Conservation (phyloP, 2,329 filamentous ascomycete genomes). For the Cadophora luteo-olivacea region DNA sequence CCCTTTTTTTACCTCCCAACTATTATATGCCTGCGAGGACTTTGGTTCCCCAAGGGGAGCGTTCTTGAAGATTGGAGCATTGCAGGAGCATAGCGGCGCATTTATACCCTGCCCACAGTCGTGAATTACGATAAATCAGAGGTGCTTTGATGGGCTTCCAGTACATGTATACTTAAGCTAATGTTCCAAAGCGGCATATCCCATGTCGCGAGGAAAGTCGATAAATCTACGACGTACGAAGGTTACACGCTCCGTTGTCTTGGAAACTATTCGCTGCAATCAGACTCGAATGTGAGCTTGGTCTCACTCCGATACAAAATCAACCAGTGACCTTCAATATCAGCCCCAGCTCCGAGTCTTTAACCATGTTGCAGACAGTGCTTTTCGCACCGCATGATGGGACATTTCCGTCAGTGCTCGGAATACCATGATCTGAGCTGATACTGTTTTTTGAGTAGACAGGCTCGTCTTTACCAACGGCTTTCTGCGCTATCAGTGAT, state of each 20-base stretch:
- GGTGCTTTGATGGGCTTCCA: not conserved
- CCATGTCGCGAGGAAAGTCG: not conserved
- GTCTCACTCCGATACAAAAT: not conserved
- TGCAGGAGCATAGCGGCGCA: conserved; percentile 5
- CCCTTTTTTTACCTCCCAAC: not conserved
- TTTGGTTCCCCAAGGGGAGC: not conserved
- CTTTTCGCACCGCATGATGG: not conserved
- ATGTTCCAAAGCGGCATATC: not conserved
- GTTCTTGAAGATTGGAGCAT: conserved; percentile 7
- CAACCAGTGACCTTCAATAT: not conserved
- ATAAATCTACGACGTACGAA: not conserved
- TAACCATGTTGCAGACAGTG: not conserved
- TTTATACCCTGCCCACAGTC: conserved; percentile 1
- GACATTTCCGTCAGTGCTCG: not conserved
- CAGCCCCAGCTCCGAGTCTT: not conserved
- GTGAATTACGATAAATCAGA: not conserved
- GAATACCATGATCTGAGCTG: not conserved
- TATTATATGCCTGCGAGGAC: conserved; percentile 14
- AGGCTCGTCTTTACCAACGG: not conserved
- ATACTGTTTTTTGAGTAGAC: no score
- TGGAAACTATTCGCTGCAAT: not conserved
- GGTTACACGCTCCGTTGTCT: not conserved
- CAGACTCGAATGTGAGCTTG: not conserved
- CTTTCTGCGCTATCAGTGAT: not conserved
- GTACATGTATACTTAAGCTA: not conserved